A percentile compares a stretch with the other conserved stretches of the same genome.
phyloP scores from a whole-genome alignment of 2,329 filamentous ascomycete genomes.

The Shiraia sp. region DNA sequence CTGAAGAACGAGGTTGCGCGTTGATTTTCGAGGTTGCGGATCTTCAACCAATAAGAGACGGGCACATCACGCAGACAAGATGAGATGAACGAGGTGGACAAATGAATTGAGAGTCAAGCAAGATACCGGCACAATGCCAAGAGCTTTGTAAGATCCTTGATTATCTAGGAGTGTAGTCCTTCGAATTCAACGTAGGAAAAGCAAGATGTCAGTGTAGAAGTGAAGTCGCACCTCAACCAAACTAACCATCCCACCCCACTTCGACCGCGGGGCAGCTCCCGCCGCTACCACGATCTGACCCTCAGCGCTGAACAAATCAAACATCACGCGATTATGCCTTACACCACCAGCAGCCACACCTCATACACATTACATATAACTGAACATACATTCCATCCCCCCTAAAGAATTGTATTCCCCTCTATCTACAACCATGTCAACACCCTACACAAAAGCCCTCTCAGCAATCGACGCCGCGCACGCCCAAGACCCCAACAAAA shows the following conservation, averaged over 20 bases:
- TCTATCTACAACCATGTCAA: slow-evolving; percentile 11
- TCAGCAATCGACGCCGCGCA: slow-evolving; percentile 75
- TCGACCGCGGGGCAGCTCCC: slow-evolving; percentile 20
- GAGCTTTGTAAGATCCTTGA: not conserved
- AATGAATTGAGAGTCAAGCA: not conserved
- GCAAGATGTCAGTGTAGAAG: not conserved
- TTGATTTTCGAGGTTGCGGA: slow-evolving; percentile 10
- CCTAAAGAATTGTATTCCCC: too few relatives aligned
- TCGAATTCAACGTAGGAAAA: not conserved
- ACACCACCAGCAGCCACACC: not conserved
- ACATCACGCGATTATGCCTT: slow-evolving; percentile 15
- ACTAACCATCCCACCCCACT: slow-evolving; percentile 9
- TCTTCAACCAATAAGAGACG: too few relatives aligned
- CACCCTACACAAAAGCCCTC: slow-evolving; percentile 55
- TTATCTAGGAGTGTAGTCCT: too few relatives aligned
- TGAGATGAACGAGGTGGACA: not conserved
- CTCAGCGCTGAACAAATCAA: slow-evolving; percentile 8
- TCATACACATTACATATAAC: not conserved
- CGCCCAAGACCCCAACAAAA: slow-evolving; percentile 65
- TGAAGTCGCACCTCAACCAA: too few relatives aligned
- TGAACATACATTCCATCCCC: not conserved
- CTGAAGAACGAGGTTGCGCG: slow-evolving; percentile 8
- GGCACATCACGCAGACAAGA: not conserved
- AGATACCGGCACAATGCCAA: not conserved
- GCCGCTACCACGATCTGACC: slow-evolving; percentile 12